Percentiles rank a stretch among this genome's conserved stretches.
phyloP scores from a whole-genome alignment of 139 green algal genomes.

The Auxenochlorella pyrenoidosa region DNA sequence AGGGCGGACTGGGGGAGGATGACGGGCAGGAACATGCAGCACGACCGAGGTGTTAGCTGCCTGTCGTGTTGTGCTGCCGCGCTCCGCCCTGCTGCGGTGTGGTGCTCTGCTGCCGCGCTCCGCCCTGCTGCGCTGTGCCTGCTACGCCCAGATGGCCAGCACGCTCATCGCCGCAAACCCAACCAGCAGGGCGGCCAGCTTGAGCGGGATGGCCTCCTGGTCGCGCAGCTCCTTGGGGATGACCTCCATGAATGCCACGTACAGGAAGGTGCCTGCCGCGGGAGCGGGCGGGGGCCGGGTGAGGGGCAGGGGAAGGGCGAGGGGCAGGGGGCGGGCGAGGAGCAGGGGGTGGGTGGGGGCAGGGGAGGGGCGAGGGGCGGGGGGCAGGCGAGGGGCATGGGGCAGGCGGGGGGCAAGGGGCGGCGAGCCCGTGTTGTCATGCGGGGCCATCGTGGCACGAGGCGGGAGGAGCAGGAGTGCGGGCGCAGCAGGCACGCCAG shows the following conservation, averaged over 20 bases:
- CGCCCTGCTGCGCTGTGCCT: neutral
- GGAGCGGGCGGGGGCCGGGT: neutral
- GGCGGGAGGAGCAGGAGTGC: too few species aligned
- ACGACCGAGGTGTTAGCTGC: too few species aligned
- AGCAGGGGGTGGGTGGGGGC: neutral
- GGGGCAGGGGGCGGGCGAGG: too few species aligned
- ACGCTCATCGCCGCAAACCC: constrained; percentile 82
- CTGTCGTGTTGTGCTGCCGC: neutral
- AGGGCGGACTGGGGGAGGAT: neutral
- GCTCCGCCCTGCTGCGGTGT: neutral
- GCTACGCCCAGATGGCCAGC: constrained; percentile 82
- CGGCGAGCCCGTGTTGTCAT: too few species aligned
- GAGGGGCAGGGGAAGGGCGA: neutral
- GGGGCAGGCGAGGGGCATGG: too few species aligned
- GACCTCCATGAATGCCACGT: constrained; percentile 89
- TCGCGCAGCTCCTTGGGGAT: constrained; percentile 77
- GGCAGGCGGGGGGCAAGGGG: too few species aligned
- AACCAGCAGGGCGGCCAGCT: constrained; percentile 67
- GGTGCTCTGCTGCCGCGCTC: neutral
- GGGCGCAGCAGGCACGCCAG: too few species aligned
- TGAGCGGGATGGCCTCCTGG: constrained; percentile 42
- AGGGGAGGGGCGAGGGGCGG: too few species aligned
- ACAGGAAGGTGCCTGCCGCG: constrained; percentile 79
- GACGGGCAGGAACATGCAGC: neutral
- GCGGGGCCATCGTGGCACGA: too few species aligned